Conservation (phyloP, 2,329 filamentous ascomycete genomes). For the Didymellaceae sp. region DNA sequence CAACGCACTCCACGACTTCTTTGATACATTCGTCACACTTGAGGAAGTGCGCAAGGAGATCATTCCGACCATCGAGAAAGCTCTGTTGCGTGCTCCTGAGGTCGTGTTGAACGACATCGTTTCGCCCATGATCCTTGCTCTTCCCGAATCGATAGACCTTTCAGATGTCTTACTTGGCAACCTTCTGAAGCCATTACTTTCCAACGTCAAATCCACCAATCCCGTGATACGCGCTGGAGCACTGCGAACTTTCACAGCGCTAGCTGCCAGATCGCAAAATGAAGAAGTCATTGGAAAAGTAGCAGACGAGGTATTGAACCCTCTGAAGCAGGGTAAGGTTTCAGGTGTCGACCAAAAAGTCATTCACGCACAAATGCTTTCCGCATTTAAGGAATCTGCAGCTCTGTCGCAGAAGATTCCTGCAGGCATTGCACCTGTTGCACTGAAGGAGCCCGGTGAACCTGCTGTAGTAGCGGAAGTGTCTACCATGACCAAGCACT, state of each 20-base stretch:
- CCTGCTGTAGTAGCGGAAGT: constrained; percentile 78
- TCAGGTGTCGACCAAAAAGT: constrained; percentile 84
- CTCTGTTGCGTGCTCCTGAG: constrained; percentile 86
- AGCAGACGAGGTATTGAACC: constrained; percentile 76
- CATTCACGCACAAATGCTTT: constrained; percentile 81
- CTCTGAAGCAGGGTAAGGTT: constrained; percentile 83
- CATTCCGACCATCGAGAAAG: constrained; percentile 84
- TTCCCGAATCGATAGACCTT: constrained; percentile 76
- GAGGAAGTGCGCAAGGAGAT: constrained; percentile 79
- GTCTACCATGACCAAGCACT: constrained; percentile 70
- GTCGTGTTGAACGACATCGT: constrained; percentile 83
- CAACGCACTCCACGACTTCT: constrained; percentile 80
- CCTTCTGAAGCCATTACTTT: constrained; percentile 84
- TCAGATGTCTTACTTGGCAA: constrained; percentile 74
- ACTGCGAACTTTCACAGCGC: constrained; percentile 72
- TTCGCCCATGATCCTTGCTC: constrained; percentile 71
- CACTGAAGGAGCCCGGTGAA: constrained; percentile 89
- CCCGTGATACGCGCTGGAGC: constrained; percentile 76
- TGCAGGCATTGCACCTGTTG: constrained; percentile 69
- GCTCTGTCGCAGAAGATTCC: constrained; percentile 71
- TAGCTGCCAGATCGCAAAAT: constrained; percentile 69
- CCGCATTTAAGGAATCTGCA: constrained; percentile 59
- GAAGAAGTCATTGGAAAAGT: constrained; percentile 68
- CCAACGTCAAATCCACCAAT: constrained; percentile 91
- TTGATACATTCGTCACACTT: constrained; percentile 72